Percentiles rank a stretch among this genome's conserved stretches.
Evolutionary conservation across 208 protist genomes (phyloP).

Genomic region (Sergeia podlipaevii): DNA sequence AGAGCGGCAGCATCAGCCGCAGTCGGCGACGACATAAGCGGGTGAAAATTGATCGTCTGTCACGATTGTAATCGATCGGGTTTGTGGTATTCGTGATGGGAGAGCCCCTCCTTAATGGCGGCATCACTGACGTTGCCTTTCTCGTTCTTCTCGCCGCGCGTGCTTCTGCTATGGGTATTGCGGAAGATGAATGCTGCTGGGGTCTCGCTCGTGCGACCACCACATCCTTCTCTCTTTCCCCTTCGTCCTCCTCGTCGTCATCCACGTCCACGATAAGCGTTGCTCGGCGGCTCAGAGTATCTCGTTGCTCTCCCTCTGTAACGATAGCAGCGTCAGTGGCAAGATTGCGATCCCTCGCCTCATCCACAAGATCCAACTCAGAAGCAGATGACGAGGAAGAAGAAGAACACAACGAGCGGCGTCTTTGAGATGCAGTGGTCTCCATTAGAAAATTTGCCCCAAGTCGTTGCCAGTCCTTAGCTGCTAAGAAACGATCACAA

Average conservation of each 20-base stretch:
- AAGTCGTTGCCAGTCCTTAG: constrained; percentile 26
- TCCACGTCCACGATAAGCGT: no score
- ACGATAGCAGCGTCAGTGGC: not conserved
- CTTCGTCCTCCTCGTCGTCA: no score
- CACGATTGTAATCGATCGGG: no score
- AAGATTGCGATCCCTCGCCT: not conserved
- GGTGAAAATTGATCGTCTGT: not conserved
- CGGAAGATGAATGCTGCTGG: no score
- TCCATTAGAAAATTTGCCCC: constrained; percentile 3
- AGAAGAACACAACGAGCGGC: not conserved
- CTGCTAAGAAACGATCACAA: constrained; percentile 15
- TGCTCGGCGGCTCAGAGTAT: no score
- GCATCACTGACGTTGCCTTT: not conserved
- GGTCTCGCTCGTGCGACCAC: no score
- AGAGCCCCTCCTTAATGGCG: no score
- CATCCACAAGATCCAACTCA: not conserved
- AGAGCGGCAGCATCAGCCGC: not conserved
- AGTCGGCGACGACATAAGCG: constrained; percentile 1
- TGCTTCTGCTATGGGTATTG: not conserved
- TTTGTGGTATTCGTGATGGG: no score
- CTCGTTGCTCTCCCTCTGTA: no score
- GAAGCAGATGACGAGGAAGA: not conserved
- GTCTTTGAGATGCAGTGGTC: not conserved
- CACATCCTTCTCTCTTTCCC: no score
- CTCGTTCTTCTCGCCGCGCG: not conserved